Percentiles rank a stretch among this genome's conserved stretches.
Conservation (phyloP, 352 stramenopile genomes). For the Phytophthora litchii region DNA sequence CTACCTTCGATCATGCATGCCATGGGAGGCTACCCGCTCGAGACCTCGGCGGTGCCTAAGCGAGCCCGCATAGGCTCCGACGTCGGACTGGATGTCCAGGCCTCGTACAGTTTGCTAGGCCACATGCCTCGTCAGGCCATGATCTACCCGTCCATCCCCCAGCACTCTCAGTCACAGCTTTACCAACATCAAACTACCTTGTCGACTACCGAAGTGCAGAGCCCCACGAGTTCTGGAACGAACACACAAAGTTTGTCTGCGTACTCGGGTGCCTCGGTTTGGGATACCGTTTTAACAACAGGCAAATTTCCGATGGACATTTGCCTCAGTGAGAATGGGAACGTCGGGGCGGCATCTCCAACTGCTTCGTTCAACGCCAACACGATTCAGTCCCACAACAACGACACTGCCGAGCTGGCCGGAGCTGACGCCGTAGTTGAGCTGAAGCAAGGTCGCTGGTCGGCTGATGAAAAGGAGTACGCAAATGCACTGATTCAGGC, state of each 20-base stretch:
- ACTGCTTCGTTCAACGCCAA: constrained; percentile 17
- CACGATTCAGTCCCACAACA: constrained; percentile 21
- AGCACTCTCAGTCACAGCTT: constrained; percentile 16
- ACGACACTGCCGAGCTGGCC: constrained; percentile 13
- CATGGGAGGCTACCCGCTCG: constrained; percentile 42
- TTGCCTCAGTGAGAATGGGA: constrained; percentile 55
- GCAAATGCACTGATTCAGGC: constrained; percentile 60
- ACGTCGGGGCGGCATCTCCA: constrained; percentile 2
- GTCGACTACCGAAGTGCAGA: constrained; percentile 25
- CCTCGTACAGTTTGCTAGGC: constrained; percentile 36
- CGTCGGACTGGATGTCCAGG: constrained; percentile 35
- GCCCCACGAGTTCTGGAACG: constrained; percentile 20
- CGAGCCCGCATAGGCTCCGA: constrained; percentile 42
- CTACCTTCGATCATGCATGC: constrained; percentile 51
- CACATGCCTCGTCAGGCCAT: constrained; percentile 38
- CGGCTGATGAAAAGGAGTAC: constrained; percentile 63
- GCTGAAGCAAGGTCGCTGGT: constrained; percentile 63
- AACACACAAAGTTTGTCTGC: constrained; percentile 12
- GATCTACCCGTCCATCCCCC: constrained; percentile 31
- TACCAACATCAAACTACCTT: constrained; percentile 12
- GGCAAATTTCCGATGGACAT: constrained; percentile 69
- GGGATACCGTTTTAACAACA: constrained; percentile 63
- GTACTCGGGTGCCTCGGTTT: constrained; percentile 47
- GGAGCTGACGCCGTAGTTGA: constrained; percentile 23
- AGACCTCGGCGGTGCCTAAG: constrained; percentile 35